Percentiles rank a stretch among this genome's conserved stretches.
Evolutionary conservation across 371 early-diverging fungal species (phyloP).

Genomic region (Mortierella sp.): DNA sequence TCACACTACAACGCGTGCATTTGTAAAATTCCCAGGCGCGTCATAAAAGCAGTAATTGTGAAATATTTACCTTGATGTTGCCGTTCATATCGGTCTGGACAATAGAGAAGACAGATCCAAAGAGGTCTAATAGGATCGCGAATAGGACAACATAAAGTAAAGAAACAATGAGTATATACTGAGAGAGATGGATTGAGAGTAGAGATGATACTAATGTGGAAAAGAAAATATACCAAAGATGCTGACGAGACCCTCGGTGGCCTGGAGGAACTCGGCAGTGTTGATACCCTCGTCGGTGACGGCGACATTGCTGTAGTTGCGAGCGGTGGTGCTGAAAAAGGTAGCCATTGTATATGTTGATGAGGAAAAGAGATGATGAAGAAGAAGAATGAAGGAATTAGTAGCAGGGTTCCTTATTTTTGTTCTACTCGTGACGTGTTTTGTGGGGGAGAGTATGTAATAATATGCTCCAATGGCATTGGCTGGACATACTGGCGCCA

Average conservation of each 20-base stretch:
- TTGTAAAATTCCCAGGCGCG: background rate
- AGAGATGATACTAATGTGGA: background rate
- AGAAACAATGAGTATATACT: conserved; percentile 1
- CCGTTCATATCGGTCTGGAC: conserved; percentile 93
- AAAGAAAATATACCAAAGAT: conserved; percentile 78
- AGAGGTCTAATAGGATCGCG: conserved; percentile 62
- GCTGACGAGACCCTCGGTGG: conserved; percentile 85
- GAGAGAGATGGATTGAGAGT: background rate
- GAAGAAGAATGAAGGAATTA: too few species aligned
- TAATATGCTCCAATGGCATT: too few species aligned
- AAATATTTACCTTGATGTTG: conserved; percentile 79
- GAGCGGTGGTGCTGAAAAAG: conserved; percentile 77
- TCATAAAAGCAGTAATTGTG: background rate
- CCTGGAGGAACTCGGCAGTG: conserved; percentile 87
- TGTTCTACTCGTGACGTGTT: background rate
- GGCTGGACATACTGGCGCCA: too few species aligned
- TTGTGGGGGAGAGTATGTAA: too few species aligned
- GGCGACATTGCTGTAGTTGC: conserved; percentile 77
- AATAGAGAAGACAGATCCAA: conserved; percentile 82
- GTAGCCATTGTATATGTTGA: conserved; percentile 62
- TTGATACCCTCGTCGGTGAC: conserved; percentile 78
- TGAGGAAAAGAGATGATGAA: conserved; percentile 8
- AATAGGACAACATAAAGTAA: conserved; percentile 8
- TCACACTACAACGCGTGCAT: background rate
- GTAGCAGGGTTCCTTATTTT: background rate